Evolutionary conservation across 2,329 filamentous ascomycete genomes (phyloP).

Genomic region (Grosmannia serpens): DNA sequence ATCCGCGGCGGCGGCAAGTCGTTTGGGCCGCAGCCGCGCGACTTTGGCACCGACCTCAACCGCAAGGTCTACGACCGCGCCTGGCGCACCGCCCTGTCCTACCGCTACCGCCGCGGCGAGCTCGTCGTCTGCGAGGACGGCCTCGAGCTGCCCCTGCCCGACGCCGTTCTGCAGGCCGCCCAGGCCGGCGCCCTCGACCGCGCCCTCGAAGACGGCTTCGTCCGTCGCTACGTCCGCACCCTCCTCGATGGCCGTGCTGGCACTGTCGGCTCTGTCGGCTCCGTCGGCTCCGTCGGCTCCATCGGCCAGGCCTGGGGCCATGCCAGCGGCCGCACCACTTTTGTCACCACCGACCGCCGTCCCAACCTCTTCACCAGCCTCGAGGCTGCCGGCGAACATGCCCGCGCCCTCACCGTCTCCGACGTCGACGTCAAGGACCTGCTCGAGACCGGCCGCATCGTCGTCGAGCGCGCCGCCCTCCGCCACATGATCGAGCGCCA

Average conservation of each 20-base stretch:
- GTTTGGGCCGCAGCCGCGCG: conserved; percentile 82
- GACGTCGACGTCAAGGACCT: conserved; percentile 95
- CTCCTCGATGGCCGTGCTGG: conserved; percentile 42
- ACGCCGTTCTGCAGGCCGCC: conserved; percentile 33
- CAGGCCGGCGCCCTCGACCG: conserved; percentile 20
- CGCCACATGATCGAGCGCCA: conserved; percentile 62
- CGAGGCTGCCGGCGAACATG: conserved; percentile 51
- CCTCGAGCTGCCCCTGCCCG: conserved; percentile 52
- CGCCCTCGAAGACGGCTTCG: conserved; percentile 34
- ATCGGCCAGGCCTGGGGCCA: conserved; percentile 54
- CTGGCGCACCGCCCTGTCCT: conserved; percentile 87
- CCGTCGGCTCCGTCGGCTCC: conserved; percentile 5
- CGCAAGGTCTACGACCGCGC: conserved; percentile 91
- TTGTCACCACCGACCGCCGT: conserved; percentile 55
- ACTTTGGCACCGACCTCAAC: conserved; percentile 76
- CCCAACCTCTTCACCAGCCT: conserved; percentile 57
- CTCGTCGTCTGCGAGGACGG: conserved; percentile 73
- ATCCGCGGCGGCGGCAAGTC: conserved; percentile 75
- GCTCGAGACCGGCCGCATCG: conserved; percentile 69
- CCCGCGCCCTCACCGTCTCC: conserved; percentile 55
- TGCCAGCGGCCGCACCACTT: conserved; percentile 56
- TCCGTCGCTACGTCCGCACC: conserved; percentile 49
- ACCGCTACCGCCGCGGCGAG: conserved; percentile 80
- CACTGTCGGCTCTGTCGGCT: not conserved
- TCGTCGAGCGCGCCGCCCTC: conserved; percentile 76